phyloP scores from a whole-genome alignment of 257 asterid genomes.

The Plantago ovata region DNA sequence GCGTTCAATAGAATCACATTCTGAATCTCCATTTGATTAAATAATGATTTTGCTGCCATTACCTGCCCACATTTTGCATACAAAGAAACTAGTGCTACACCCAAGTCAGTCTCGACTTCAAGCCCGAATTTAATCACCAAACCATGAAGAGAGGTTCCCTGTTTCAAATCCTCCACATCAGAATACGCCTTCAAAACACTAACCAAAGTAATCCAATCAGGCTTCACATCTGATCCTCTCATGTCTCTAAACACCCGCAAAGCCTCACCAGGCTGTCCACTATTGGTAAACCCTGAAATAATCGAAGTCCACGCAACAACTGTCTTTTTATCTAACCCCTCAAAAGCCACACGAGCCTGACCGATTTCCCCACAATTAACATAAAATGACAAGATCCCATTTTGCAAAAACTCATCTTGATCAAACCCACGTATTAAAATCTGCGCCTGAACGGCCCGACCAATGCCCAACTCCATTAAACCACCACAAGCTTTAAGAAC shows the following conservation, averaged over 20 bases:
- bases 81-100: slow-evolving; percentile 45
- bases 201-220: slow-evolving; percentile 55
- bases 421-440: slow-evolving; percentile 43
- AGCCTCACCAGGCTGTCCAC: slow-evolving; percentile 43
- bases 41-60: slow-evolving; percentile 39
- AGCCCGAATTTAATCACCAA: slow-evolving; percentile 43
- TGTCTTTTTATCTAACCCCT: slow-evolving; percentile 31
- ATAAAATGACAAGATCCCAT: slow-evolving; percentile 52
- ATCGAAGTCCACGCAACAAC: slow-evolving; percentile 61
- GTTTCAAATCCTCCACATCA: slow-evolving; percentile 45
- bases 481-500: slow-evolving; percentile 62
- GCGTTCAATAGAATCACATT: slow-evolving; percentile 57
- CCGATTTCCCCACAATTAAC: slow-evolving; percentile 37
- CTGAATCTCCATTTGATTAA: slow-evolving; percentile 27
- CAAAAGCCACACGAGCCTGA: slow-evolving; percentile 38
- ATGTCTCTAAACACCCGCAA: slow-evolving; percentile 44
- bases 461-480: slow-evolving; percentile 28
- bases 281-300: slow-evolving; percentile 56
- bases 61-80: slow-evolving; percentile 57
- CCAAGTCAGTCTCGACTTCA: slow-evolving; percentile 49
- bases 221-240: slow-evolving; percentile 39
- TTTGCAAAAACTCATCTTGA: slow-evolving; percentile 43
- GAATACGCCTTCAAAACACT: slow-evolving; percentile 56
- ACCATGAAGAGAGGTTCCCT: slow-evolving; percentile 51
- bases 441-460: slow-evolving; percentile 55